Conservation (phyloP, 1,284 basidiomycete species). For the Cryptococcus depauperatus region DNA sequence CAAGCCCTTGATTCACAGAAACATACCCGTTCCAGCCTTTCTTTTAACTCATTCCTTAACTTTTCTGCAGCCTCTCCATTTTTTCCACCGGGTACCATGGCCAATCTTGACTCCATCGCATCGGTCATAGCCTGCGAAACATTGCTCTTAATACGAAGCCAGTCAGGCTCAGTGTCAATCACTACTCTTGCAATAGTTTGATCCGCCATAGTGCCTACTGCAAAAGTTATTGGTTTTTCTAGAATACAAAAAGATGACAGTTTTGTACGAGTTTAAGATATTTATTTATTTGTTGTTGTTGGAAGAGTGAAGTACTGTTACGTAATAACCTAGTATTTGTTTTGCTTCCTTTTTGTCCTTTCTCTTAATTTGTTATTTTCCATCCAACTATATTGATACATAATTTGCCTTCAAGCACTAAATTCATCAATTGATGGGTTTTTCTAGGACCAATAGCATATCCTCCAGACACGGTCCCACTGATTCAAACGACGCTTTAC, state of each 20-base stretch:
- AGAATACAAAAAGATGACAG: not conserved
- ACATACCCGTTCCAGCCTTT: constrained; percentile 27
- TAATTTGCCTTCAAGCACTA: too few relatives aligned
- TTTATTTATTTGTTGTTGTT: not conserved
- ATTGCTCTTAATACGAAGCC: constrained; percentile 37
- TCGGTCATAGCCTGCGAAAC: constrained; percentile 18
- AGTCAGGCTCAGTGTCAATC: constrained; percentile 37
- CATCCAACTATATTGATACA: too few relatives aligned
- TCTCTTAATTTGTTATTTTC: too few relatives aligned
- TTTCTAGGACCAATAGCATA: too few relatives aligned
- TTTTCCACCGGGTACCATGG: constrained; percentile 32
- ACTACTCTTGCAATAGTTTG: constrained; percentile 22
- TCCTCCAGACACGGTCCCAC: too few relatives aligned
- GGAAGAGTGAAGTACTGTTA: not conserved
- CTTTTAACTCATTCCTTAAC: constrained; percentile 34
- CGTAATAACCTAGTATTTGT: not conserved
- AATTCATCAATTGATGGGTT: too few relatives aligned
- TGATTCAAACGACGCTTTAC: too few relatives aligned
- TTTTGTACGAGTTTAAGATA: not conserved
- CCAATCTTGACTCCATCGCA: constrained; percentile 30
- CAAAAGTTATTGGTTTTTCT: too few relatives aligned
- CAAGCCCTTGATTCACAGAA: not conserved
- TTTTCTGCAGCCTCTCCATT: constrained; percentile 23
- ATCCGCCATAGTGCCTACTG: constrained; percentile 15
- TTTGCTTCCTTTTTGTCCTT: not conserved